phyloP scores from a whole-genome alignment of 108 stramenopile genomes.

The Fistulifera pelliculosa region DNA sequence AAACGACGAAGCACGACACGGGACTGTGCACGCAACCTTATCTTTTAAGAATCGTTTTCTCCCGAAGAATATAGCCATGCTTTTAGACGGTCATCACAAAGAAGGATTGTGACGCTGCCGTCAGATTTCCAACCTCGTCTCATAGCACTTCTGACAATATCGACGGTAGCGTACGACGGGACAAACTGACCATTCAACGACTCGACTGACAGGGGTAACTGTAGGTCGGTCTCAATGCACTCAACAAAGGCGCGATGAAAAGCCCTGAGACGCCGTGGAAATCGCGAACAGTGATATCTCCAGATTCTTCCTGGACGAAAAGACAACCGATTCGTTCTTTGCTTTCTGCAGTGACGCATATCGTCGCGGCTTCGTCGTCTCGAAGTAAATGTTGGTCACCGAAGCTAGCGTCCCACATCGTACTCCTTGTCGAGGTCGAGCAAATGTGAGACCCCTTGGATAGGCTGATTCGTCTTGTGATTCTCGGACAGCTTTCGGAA shows the following conservation, averaged over 20 bases:
- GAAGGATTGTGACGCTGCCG: constrained; percentile 43
- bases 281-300: constrained; percentile 53
- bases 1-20: no score
- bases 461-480: constrained; percentile 30
- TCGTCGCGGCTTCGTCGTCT: constrained; percentile 47
- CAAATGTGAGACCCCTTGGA: constrained; percentile 77
- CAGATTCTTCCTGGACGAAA: constrained; percentile 23
- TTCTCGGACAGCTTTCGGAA: constrained; percentile 46
- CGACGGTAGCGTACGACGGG: constrained; percentile 60
- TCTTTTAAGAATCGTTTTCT: no score
- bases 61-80: constrained; percentile 26
- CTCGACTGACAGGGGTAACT: constrained; percentile 37
- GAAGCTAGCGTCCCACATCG: constrained; percentile 13
- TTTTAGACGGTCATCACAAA: constrained; percentile 54
- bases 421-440: constrained; percentile 37
- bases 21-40: no score
- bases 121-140: constrained; percentile 61
- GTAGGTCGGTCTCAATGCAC: constrained; percentile 22
- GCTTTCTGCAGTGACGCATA: constrained; percentile 44
- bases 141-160: constrained; percentile 64
- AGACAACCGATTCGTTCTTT: constrained; percentile 56
- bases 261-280: constrained; percentile 56
- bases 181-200: constrained; percentile 74
- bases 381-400: constrained; percentile 15
- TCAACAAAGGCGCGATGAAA: constrained; percentile 27